Evolutionary conservation across 495 filamentous ascomycete genomes (phyloP).

Genomic region (Hyaloscypha bicolor): DNA sequence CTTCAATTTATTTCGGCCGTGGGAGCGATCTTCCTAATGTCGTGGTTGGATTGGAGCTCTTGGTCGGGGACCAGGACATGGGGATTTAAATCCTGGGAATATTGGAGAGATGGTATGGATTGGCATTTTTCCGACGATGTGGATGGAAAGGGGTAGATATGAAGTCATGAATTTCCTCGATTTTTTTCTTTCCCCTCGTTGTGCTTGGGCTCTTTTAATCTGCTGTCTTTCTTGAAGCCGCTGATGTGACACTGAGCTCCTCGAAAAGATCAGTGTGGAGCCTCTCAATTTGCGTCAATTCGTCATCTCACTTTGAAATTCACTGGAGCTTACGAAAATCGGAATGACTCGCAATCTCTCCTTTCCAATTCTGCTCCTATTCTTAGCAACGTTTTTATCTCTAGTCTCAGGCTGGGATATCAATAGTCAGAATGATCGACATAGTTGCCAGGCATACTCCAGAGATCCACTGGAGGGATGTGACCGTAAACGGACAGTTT

Average conservation of each 20-base stretch:
- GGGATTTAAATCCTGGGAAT: background rate
- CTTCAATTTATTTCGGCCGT: background rate
- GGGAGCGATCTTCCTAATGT: background rate
- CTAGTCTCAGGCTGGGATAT: constrained; percentile 26
- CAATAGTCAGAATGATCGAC: constrained; percentile 23
- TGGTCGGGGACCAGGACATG: background rate
- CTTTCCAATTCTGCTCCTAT: constrained; percentile 2
- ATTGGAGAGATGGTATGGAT: background rate
- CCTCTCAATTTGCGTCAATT: background rate
- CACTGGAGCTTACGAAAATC: background rate
- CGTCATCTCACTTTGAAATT: background rate
- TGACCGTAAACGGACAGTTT: constrained; percentile 24
- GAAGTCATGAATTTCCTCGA: background rate
- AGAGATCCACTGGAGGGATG: constrained; percentile 29
- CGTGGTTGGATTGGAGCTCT: background rate
- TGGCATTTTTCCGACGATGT: background rate
- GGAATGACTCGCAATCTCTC: background rate
- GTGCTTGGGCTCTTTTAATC: background rate
- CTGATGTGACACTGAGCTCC: background rate
- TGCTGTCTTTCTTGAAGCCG: background rate
- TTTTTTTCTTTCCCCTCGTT: background rate
- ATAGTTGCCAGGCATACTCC: constrained; percentile 20
- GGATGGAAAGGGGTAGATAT: background rate
- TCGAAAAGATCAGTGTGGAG: background rate
- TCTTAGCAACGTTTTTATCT: constrained; percentile 12